phyloP scores from a whole-genome alignment of 305 asterid species.

The Fraxinus velutina region DNA sequence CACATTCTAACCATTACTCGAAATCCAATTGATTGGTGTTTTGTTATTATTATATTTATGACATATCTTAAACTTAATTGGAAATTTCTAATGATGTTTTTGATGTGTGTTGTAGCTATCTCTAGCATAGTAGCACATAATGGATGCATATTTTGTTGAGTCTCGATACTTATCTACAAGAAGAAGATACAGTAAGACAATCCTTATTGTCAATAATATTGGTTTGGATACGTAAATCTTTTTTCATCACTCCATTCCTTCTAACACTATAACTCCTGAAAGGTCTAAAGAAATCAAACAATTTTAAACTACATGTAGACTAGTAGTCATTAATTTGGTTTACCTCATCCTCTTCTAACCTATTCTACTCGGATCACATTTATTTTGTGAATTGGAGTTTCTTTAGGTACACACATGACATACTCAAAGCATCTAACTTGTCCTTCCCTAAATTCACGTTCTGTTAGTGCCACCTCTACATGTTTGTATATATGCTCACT shows the following conservation, averaged over 20 bases:
- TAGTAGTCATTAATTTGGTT: neutral
- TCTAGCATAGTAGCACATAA: neutral
- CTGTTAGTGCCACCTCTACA: neutral
- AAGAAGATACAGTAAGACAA: neutral
- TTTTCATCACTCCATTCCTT: neutral
- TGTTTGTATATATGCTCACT: neutral
- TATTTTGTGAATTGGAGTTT: neutral
- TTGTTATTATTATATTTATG: neutral
- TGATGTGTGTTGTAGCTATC: neutral
- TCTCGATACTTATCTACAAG: neutral
- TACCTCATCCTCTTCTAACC: neutral
- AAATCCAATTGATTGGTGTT: neutral
- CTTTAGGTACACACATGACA: neutral
- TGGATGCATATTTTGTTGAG: neutral
- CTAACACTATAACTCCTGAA: neutral
- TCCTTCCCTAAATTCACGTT: neutral
- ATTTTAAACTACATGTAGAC: neutral
- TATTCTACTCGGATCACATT: neutral
- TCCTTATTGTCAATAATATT: neutral
- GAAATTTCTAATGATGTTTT: neutral
- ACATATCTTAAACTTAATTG: neutral
- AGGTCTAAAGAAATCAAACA: neutral
- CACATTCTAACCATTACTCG: neutral
- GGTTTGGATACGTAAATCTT: neutral
- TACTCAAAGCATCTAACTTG: neutral